Base-by-base conservation (phyloP, 2,329 filamentous ascomycete genomes). In the Colletotrichum aenigma region DNA sequence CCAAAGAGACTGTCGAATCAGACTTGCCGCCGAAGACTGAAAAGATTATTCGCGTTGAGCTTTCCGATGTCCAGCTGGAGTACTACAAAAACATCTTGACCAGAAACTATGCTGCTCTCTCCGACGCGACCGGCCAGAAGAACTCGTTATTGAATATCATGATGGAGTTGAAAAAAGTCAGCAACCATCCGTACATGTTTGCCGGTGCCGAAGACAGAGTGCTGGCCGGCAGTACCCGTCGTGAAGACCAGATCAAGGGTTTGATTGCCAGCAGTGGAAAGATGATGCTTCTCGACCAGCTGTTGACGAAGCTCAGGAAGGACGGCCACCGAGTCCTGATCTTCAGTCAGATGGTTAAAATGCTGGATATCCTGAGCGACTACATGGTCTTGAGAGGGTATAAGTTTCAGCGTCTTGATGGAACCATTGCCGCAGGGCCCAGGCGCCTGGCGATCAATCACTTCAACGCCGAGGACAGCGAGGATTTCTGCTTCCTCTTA, bases 31-130 rank as follows among this genome's bases (percentile, higher is more conserved):
- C 96, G 1, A 99, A 99, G 88, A 98, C 95, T 0, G 97, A 99
- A 84, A 99, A 98, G 88, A 99, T 99, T 79, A 98, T 99, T 83
- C 95, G 97, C 71, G 97, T 99, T 55, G 97, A 98, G 84, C 89
- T 99, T 66, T 98, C 97, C 0, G 97, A 99, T 84, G 93, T 98
- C 32, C 97, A 99, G 82, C 89, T 98, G 12, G 96, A 99, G 78
- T 98, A 98, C 84, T 99, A 99, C 88, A 98, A 98, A 86, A 98
- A 98, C 82, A 98, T 99, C 75, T 89, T 99, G 28, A 98, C 97
- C 0, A 93, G 96, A 81, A 99, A 99, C 83, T 99, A 99, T 81
- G 93, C 96, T 34, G 97, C 96, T 4, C 89, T 99, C 36, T 98
- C 97, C 80, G 95, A 98, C 81, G 96, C 96, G 61, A 93, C 94